phyloP scores from a whole-genome alignment of 257 asterid genomes.

The Solanum dulcamara region DNA sequence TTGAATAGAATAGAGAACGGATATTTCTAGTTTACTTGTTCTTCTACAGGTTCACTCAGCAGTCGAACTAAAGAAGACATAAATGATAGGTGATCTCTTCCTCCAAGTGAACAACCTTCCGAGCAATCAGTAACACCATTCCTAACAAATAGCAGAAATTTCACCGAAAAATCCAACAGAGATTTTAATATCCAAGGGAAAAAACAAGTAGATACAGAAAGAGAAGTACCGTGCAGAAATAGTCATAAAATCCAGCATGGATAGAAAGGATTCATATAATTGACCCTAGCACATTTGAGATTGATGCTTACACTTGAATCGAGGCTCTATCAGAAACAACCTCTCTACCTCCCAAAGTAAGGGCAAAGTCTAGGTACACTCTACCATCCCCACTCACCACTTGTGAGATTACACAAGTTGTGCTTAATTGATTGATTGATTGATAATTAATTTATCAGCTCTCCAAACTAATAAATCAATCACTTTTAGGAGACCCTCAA shows the following conservation, averaged over 20 bases:
- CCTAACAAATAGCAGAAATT: neutral
- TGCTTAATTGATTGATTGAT: neutral
- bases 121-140: neutral
- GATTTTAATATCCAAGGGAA: neutral
- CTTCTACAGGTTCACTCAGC: neutral
- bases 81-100: neutral
- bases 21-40: neutral
- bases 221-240: neutral
- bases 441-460: neutral
- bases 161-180: neutral
- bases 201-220: neutral
- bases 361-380: neutral
- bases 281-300: neutral
- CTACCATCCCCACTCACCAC: neutral
- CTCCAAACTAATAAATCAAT: neutral
- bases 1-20: neutral
- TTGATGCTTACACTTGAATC: neutral
- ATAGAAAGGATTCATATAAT: neutral
- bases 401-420: neutral
- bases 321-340: neutral
- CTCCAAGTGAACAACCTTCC: neutral
- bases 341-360: neutral
- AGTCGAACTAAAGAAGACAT: neutral
- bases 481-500: neutral
- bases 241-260: neutral